Percentiles rank a stretch among this genome's conserved stretches.
phyloP scores from a whole-genome alignment of 2,329 filamentous ascomycete species.

The Venturia carpophila region DNA sequence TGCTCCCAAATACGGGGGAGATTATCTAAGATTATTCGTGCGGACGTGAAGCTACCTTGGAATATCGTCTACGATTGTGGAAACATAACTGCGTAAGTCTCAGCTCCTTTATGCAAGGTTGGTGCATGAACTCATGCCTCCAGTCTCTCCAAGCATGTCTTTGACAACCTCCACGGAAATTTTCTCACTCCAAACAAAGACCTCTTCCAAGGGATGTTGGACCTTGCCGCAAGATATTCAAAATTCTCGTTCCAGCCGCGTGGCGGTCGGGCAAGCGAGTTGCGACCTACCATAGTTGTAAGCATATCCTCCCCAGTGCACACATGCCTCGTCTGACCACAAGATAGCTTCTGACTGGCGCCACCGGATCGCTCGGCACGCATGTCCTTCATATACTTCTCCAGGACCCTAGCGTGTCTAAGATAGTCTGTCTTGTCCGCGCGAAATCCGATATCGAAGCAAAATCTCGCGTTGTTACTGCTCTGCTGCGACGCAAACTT shows the following conservation, averaged over 20 bases:
- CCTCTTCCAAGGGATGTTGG: neutral
- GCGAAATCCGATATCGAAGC: slow-evolving; percentile 25
- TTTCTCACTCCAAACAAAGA: neutral
- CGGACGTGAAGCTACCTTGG: neutral
- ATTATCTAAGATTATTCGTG: neutral
- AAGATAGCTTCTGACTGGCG: slow-evolving; percentile 42
- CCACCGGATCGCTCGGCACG: slow-evolving; percentile 57
- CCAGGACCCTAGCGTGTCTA: slow-evolving; percentile 25
- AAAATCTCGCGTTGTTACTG: neutral
- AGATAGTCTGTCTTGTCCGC: slow-evolving; percentile 47
- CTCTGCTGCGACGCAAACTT: neutral
- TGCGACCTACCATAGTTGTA: neutral
- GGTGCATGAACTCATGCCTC: neutral
- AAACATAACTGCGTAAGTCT: neutral
- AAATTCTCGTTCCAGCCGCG: neutral
- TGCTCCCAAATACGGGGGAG: neutral
- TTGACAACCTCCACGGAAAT: neutral
- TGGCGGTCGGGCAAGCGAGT: neutral
- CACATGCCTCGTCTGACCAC: neutral
- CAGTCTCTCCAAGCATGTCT: neutral
- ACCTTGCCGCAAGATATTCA: neutral
- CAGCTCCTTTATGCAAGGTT: neutral
- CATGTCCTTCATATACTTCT: slow-evolving; percentile 43
- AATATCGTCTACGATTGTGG: slow-evolving; percentile 14
- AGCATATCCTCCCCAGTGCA: neutral